A percentile compares a stretch with the other conserved stretches of the same genome.
Evolutionary conservation across 2,329 filamentous ascomycete species (phyloP).

Genomic region (Aspergillus pseudoviridinutans): DNA sequence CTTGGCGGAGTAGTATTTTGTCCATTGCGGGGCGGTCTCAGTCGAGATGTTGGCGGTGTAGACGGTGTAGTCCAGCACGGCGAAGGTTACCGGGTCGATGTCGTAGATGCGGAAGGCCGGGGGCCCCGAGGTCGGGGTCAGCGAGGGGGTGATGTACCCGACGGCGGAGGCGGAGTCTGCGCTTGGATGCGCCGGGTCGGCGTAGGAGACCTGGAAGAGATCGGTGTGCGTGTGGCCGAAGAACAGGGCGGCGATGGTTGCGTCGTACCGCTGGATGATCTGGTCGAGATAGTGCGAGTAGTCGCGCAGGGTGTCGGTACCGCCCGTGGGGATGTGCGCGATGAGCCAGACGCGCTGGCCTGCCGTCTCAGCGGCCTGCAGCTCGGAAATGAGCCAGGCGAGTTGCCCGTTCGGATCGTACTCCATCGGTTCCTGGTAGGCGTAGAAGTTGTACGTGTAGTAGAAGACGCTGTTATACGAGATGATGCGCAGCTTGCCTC

Average conservation of each 20-base stretch:
- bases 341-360: constrained; percentile 55
- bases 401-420: constrained; percentile 52
- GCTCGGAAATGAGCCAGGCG: constrained; percentile 51
- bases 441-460: constrained; percentile 56
- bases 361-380: constrained; percentile 50
- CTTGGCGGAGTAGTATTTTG: constrained; percentile 55
- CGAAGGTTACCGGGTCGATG: constrained; percentile 56
- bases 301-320: constrained; percentile 51
- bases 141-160: constrained; percentile 53
- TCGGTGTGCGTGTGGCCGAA: constrained; percentile 57
- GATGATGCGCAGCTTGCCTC: constrained; percentile 53
- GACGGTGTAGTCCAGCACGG: constrained; percentile 50
- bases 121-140: constrained; percentile 54
- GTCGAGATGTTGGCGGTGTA: constrained; percentile 53
- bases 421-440: constrained; percentile 50
- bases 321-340: constrained; percentile 54
- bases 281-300: constrained; percentile 52
- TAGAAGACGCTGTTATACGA: constrained; percentile 59
- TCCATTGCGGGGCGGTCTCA: constrained; percentile 45
- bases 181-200: constrained; percentile 42
- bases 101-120: constrained; percentile 58
- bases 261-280: constrained; percentile 51
- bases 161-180: constrained; percentile 45
- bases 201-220: constrained; percentile 55
- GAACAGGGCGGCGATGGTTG: constrained; percentile 54